Evolutionary conservation across 768 basidiomycete species (phyloP).

Genomic region (Leccinum fibrillosum): DNA sequence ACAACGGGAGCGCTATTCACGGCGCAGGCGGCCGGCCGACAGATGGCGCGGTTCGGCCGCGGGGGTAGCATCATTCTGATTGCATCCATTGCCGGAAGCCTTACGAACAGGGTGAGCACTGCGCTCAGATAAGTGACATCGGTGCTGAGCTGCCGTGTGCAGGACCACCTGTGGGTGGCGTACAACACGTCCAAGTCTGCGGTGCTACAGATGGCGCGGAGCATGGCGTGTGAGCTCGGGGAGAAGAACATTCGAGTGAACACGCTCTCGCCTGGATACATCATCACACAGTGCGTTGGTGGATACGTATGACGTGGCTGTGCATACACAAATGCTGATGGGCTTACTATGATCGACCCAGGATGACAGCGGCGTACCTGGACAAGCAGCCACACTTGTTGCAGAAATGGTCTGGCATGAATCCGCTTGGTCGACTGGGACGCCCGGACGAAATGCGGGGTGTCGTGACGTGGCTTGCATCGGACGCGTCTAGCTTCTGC

Average conservation of each 20-base stretch:
- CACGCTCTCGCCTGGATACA: conserved; percentile 71
- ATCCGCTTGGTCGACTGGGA: conserved; percentile 70
- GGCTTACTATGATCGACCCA: conserved; percentile 27
- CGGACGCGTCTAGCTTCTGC: conserved; percentile 73
- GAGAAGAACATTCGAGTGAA: conserved; percentile 67
- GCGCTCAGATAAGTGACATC: not conserved
- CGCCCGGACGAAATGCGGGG: conserved; percentile 71
- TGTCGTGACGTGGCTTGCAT: conserved; percentile 67
- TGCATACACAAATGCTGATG: too few relatives aligned
- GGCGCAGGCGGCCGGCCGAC: conserved; percentile 56
- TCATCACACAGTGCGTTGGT: conserved; percentile 62
- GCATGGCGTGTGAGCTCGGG: conserved; percentile 80
- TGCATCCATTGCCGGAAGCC: conserved; percentile 60
- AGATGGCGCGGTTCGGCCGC: conserved; percentile 48
- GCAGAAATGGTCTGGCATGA: conserved; percentile 64
- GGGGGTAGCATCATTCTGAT: conserved; percentile 57
- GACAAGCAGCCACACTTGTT: conserved; percentile 61
- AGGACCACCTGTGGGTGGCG: conserved; percentile 74
- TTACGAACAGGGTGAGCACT: conserved; percentile 61
- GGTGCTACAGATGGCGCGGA: conserved; percentile 78
- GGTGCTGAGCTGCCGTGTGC: not conserved
- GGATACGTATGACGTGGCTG: not conserved
- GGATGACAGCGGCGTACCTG: conserved; percentile 74
- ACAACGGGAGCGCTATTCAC: conserved; percentile 58
- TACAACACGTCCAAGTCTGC: conserved; percentile 79